Percentiles rank a stretch among this genome's conserved stretches.
Evolutionary conservation across 768 basidiomycete species (phyloP).

Genomic region (Sporobolomyces phaffii): DNA sequence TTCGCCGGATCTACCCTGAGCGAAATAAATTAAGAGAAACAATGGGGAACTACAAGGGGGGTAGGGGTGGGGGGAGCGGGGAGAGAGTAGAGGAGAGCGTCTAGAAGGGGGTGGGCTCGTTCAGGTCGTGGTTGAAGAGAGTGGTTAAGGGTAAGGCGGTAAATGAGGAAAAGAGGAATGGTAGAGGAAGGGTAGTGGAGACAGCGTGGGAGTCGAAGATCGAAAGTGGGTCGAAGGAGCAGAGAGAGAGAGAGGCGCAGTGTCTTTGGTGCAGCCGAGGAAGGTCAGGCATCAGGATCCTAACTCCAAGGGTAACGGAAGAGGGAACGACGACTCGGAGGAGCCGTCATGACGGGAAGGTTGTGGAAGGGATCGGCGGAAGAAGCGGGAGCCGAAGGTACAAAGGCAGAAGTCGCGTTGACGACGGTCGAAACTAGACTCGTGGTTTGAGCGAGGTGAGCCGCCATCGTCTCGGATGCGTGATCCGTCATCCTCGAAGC

Average conservation of each 20-base stretch:
- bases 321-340: background rate
- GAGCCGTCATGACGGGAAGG: background rate
- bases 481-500: background rate
- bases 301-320: background rate
- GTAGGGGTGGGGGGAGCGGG: background rate
- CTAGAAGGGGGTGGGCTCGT: background rate
- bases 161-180: background rate
- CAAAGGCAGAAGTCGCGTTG: too few relatives aligned
- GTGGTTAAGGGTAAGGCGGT: background rate
- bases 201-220: background rate
- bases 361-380: background rate
- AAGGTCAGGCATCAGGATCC: too few relatives aligned
- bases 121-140: background rate
- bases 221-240: background rate
- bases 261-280: too few relatives aligned
- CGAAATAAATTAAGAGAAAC: background rate
- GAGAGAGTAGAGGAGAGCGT: too few relatives aligned
- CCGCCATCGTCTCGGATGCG: conserved; percentile 7
- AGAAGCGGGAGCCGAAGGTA: too few relatives aligned
- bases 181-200: background rate
- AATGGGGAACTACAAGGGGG: background rate
- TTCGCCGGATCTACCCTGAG: conserved; percentile 12
- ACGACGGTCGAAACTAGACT: background rate
- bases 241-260: background rate
- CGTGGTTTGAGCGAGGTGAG: background rate